Evolutionary conservation across 2,329 filamentous ascomycete genomes (phyloP).

Genomic region (Ploettnerulaceae sp.): DNA sequence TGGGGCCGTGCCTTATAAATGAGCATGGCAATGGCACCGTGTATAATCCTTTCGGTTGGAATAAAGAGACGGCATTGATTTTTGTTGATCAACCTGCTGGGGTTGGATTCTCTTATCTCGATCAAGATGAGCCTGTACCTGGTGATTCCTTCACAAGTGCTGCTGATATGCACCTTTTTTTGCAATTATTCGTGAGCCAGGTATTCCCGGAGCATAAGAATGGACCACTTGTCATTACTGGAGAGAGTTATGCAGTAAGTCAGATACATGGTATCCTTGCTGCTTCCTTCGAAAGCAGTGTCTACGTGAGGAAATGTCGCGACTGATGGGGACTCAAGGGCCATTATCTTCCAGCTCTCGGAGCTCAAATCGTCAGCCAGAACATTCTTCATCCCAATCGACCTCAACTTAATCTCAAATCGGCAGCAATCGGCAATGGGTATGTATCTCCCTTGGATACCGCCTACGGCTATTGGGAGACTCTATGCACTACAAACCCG

Average conservation of each 20-base stretch:
- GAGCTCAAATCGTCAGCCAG: slow-evolving; percentile 40
- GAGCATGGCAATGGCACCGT: slow-evolving; percentile 43
- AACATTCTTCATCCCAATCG: slow-evolving; percentile 39
- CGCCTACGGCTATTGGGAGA: slow-evolving; percentile 42
- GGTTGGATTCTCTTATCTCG: slow-evolving; percentile 57
- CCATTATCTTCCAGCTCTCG: slow-evolving; percentile 44
- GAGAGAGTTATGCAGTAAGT: slow-evolving; percentile 45
- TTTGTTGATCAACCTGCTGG: slow-evolving; percentile 59
- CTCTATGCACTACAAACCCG: slow-evolving; percentile 42
- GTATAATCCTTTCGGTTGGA: slow-evolving; percentile 57
- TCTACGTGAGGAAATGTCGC: not conserved
- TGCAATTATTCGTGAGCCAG: slow-evolving; percentile 43
- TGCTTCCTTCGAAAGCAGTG: not conserved
- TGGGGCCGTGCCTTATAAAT: slow-evolving; percentile 42
- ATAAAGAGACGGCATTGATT: slow-evolving; percentile 49
- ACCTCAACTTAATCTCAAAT: slow-evolving; percentile 40
- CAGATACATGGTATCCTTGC: no score
- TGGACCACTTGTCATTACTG: slow-evolving; percentile 42
- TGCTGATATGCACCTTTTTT: slow-evolving; percentile 45
- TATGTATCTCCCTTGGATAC: slow-evolving; percentile 40
- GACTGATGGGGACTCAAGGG: slow-evolving; percentile 33
- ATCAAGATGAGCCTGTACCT: slow-evolving; percentile 34
- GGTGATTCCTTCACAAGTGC: slow-evolving; percentile 40
- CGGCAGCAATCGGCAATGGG: slow-evolving; percentile 44
- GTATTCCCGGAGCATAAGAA: slow-evolving; percentile 40